phyloP scores from a whole-genome alignment of 345 rosid genomes.

The Toxicodendron radicans region DNA sequence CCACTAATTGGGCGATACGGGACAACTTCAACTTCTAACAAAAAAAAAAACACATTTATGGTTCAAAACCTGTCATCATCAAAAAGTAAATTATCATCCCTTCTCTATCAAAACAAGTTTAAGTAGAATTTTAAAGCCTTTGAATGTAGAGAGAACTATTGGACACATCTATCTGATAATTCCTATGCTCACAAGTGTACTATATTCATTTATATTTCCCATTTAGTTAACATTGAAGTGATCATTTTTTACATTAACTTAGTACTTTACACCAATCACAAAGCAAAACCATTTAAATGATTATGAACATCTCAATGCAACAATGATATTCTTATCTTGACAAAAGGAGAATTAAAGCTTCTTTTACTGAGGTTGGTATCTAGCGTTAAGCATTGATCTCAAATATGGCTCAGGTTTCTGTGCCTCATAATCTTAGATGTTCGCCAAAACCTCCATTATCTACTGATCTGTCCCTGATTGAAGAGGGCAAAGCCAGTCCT shows the following conservation, averaged over 20 bases:
- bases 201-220: neutral
- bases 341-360: neutral
- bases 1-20: too few species aligned
- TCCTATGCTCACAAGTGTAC: neutral
- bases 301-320: neutral
- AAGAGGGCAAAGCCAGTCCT: conserved; percentile 12
- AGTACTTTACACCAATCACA: neutral
- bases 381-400: neutral
- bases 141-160: neutral
- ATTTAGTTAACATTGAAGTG: neutral
- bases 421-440: neutral
- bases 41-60: too few species aligned
- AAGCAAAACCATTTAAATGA: neutral
- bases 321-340: neutral
- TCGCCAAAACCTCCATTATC: neutral
- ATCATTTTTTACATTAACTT: neutral
- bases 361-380: neutral
- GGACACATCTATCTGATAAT: neutral
- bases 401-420: neutral
- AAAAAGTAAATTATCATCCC: too few species aligned
- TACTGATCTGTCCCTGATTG: conserved; percentile 1
- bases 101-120: too few species aligned
- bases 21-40: too few species aligned
- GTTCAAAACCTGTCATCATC: too few species aligned
- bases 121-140: too few species aligned